Conservation (phyloP, 805 yeast species). For the Saccharomycopsis malanga region DNA sequence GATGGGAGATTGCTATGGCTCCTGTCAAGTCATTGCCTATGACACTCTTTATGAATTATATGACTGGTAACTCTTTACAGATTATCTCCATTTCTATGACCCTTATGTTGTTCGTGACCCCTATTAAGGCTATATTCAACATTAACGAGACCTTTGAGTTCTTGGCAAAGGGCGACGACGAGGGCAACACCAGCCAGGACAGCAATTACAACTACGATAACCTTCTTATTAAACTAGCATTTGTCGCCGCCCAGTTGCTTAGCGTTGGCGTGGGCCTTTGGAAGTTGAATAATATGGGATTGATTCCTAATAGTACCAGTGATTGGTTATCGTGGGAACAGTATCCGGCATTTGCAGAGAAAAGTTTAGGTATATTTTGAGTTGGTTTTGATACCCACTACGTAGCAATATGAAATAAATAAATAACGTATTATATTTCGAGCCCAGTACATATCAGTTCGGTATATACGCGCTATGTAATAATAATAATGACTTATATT, state of each 20-base stretch:
- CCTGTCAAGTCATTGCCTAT: slow-evolving; percentile 87
- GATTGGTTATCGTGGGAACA: slow-evolving; percentile 91
- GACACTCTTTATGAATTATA: slow-evolving; percentile 84
- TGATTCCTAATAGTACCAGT: slow-evolving; percentile 77
- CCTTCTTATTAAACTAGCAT: slow-evolving; percentile 39
- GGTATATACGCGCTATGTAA: too few species aligned
- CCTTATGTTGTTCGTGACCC: slow-evolving; percentile 70
- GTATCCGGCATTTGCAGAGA: slow-evolving; percentile 14
- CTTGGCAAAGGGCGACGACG: slow-evolving; percentile 29
- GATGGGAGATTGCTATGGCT: slow-evolving; percentile 78
- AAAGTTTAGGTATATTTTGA: slow-evolving; percentile 7
- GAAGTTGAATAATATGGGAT: slow-evolving; percentile 82
- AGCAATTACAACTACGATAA: slow-evolving; percentile 28
- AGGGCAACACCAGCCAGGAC: slow-evolving; percentile 31
- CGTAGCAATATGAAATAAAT: not conserved
- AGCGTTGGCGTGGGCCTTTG: slow-evolving; percentile 72
- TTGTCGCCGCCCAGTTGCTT: slow-evolving; percentile 40
- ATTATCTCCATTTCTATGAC: slow-evolving; percentile 90
- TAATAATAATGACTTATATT: too few species aligned
- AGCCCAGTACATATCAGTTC: too few species aligned
- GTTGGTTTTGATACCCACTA: too few species aligned
- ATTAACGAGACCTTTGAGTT: slow-evolving; percentile 48
- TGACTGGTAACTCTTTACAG: slow-evolving; percentile 87
- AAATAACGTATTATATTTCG: not conserved
- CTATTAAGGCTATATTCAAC: slow-evolving; percentile 61